Base-by-base conservation (phyloP, 345 rosid species). In the Durio zibethinus region DNA sequence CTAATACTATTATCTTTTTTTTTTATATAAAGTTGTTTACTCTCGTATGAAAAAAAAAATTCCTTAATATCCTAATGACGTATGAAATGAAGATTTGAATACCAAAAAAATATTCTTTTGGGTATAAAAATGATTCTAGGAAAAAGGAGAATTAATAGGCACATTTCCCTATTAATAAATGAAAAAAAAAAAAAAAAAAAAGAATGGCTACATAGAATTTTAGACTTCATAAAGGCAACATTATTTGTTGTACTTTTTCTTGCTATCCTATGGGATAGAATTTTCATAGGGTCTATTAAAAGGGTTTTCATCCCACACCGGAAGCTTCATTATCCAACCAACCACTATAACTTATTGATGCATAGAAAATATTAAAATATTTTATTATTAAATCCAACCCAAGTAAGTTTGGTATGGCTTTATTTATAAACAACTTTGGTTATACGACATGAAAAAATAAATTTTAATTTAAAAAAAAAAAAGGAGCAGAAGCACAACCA, bases 151-250 rank as follows among this genome's bases (percentile, higher is more conserved):
- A 68, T 45, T 15, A 27, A 68, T 25, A 29, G 18, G 36, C 14
- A n/a, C 27, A 71, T 18, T 18, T 60, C 33, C 11, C 38, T 50
- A 52, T 50, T 31, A 2, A 14, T 60, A 1, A 8, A 54, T 47
- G 8, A 8, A 53, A 23, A 56, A 69, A 7, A 0, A 27, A 36
- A 66, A 21, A 12, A 10, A 40, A 38, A 1, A 4, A 43, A 15
- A 43, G 10, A 38, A 65, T 23, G 27, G n/a, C 0, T 42, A 14
- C 11, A 69, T 48, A 15, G 59, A 9, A 48, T 18, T 27, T 48
- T 70, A 50, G 74, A 50, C 60, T 71, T 50, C 10, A 70, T 29
- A 48, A 48, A 70, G 74, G 74, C 60, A 4, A 60, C 43, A 50
- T 71, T 31, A 29, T 20, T 29, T 16, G 56, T 20, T 50, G 38